Conservation (phyloP, 257 asterid species). For the Nyctanthes arbortristis region DNA sequence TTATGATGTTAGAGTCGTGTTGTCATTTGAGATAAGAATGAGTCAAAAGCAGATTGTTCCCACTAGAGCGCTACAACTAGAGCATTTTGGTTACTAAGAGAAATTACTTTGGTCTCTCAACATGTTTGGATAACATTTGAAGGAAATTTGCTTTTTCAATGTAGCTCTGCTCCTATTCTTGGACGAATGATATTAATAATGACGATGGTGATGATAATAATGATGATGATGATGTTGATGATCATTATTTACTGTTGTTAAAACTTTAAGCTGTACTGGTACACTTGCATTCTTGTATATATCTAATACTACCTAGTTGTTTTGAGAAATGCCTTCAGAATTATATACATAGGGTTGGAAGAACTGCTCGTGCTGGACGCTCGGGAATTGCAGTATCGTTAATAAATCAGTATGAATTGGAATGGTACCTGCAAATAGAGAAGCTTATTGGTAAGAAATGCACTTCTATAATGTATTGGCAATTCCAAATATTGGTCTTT, state of each 20-base stretch:
- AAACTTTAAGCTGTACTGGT: too few relatives aligned
- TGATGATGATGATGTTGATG: too few relatives aligned
- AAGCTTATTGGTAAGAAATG: slow-evolving; percentile 63
- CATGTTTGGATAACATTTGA: not conserved
- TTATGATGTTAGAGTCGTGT: not conserved
- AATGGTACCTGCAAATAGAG: slow-evolving; percentile 87
- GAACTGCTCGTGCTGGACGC: slow-evolving; percentile 98
- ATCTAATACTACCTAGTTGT: not conserved
- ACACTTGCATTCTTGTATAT: too few relatives aligned
- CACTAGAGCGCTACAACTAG: not conserved
- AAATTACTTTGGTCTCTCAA: not conserved
- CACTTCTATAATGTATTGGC: not conserved
- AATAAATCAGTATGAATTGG: slow-evolving; percentile 85
- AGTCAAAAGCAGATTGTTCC: not conserved
- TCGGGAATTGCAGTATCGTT: slow-evolving; percentile 92
- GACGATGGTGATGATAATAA: too few relatives aligned
- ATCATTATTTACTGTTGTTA: too few relatives aligned
- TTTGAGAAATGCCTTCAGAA: slow-evolving; percentile 52
- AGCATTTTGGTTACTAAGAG: not conserved
- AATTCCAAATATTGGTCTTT: not conserved
- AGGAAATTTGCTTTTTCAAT: not conserved
- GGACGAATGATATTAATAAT: too few relatives aligned
- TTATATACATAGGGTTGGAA: slow-evolving; percentile 95
- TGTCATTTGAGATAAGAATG: too few relatives aligned
- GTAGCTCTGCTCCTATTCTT: too few relatives aligned